Evolutionary conservation across 2,329 filamentous ascomycete species (phyloP).

Genomic region (Pleoardoris graminearum): DNA sequence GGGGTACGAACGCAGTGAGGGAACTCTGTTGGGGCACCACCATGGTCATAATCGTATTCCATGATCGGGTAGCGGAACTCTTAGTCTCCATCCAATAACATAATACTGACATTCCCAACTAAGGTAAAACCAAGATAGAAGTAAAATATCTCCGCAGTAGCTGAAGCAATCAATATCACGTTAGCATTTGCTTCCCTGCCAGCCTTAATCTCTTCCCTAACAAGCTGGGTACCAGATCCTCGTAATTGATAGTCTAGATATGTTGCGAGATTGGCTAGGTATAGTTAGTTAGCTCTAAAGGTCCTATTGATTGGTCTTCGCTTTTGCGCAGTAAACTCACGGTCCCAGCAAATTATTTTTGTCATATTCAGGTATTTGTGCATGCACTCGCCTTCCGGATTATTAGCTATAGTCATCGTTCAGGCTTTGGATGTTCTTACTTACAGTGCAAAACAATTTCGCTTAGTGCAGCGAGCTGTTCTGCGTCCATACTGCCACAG

Average conservation of each 20-base stretch:
- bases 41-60: background rate
- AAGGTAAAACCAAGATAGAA: background rate
- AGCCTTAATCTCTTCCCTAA: background rate
- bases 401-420: background rate
- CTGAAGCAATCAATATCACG: slow-evolving; percentile 11
- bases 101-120: slow-evolving; percentile 3
- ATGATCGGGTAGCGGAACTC: slow-evolving; percentile 6
- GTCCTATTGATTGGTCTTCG: background rate
- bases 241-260: slow-evolving; percentile 6
- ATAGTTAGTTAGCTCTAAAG: slow-evolving; percentile 4
- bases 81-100: slow-evolving; percentile 2
- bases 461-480: background rate
- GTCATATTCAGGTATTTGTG: slow-evolving; percentile 11
- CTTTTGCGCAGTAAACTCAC: background rate
- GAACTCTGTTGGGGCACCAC: too few species aligned
- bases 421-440: too few species aligned
- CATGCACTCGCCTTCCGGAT: slow-evolving; percentile 1
- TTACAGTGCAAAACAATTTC: background rate
- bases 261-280: slow-evolving; percentile 4
- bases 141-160: slow-evolving; percentile 9
- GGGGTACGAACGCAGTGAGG: too few species aligned
- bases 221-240: background rate
- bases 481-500: background rate
- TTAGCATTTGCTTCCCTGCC: slow-evolving; percentile 3
- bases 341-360: background rate